phyloP scores from a whole-genome alignment of 2,329 filamentous ascomycete species.

The Tolypocladium pustulatum region DNA sequence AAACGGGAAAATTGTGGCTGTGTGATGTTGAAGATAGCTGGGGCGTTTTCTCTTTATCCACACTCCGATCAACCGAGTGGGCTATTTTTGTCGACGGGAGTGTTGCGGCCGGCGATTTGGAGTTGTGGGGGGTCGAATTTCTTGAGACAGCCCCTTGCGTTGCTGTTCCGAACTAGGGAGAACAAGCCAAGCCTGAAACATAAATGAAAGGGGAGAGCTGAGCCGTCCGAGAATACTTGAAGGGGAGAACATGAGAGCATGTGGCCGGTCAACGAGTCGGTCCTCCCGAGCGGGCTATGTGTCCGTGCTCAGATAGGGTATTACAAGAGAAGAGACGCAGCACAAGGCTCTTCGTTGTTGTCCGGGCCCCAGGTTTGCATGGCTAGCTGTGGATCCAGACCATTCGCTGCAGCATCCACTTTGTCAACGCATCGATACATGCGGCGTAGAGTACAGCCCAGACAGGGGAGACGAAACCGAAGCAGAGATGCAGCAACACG shows the following conservation, averaged over 20 bases:
- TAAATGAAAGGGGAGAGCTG: constrained; percentile 6
- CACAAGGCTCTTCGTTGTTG: neutral
- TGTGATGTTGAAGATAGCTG: constrained; percentile 1
- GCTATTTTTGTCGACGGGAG: neutral
- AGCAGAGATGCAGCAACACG: neutral
- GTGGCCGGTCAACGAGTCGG: neutral
- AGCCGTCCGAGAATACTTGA: neutral
- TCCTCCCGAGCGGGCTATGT: neutral
- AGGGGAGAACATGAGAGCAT: neutral
- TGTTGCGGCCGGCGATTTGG: constrained; percentile 1
- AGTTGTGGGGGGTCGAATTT: constrained; percentile 8
- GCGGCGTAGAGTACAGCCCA: neutral
- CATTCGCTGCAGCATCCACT: neutral
- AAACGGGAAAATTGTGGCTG: constrained; percentile 8
- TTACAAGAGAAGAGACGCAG: neutral
- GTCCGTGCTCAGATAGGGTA: neutral
- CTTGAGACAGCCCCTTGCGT: constrained; percentile 10
- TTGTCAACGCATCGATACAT: neutral
- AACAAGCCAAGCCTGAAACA: neutral
- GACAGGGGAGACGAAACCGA: neutral
- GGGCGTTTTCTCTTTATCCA: neutral
- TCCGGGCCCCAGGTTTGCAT: neutral
- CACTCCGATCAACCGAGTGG: neutral
- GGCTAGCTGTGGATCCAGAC: neutral
- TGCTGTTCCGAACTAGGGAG: constrained; percentile 6